Evolutionary conservation across 208 protist species (phyloP).

Genomic region (Acanthamoeba sp.): DNA sequence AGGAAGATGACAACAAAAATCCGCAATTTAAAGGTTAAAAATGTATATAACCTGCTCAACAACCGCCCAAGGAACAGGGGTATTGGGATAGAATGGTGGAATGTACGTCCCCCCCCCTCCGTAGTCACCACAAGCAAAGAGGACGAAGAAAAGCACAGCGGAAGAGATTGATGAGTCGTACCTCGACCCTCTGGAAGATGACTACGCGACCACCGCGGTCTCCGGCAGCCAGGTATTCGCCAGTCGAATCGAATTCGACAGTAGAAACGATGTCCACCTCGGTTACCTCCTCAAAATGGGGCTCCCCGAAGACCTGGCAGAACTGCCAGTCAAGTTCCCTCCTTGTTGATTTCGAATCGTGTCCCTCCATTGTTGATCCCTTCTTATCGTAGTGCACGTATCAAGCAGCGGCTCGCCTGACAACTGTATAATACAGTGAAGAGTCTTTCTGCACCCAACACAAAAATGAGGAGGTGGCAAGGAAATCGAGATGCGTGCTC

Average conservation of each 20-base stretch:
- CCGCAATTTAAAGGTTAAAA: no score
- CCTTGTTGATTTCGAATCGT: slow-evolving; percentile 53
- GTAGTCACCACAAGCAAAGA: no score
- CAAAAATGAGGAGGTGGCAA: background rate
- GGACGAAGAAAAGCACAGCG: background rate
- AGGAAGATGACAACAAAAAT: background rate
- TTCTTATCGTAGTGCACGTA: background rate
- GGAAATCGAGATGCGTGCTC: background rate
- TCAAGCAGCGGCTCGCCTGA: background rate
- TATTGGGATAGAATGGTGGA: no score
- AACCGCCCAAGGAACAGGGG: no score
- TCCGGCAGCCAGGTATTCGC: slow-evolving; percentile 93
- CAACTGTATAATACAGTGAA: slow-evolving; percentile 1
- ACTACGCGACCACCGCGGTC: slow-evolving; percentile 93
- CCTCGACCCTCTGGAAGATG: slow-evolving; percentile 89
- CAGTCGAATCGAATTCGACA: slow-evolving; percentile 92
- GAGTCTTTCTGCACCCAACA: background rate
- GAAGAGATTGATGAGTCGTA: slow-evolving; percentile 21
- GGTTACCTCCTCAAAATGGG: slow-evolving; percentile 75
- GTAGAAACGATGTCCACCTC: slow-evolving; percentile 92
- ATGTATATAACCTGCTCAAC: no score
- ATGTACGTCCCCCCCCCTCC: no score
- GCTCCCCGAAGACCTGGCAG: slow-evolving; percentile 89
- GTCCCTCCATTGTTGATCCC: slow-evolving; percentile 23
- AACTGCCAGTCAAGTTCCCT: slow-evolving; percentile 87